A percentile compares a stretch with the other conserved stretches of the same genome.
Conservation (phyloP, 1,284 basidiomycete genomes). For the Malassezia brasiliensis region DNA sequence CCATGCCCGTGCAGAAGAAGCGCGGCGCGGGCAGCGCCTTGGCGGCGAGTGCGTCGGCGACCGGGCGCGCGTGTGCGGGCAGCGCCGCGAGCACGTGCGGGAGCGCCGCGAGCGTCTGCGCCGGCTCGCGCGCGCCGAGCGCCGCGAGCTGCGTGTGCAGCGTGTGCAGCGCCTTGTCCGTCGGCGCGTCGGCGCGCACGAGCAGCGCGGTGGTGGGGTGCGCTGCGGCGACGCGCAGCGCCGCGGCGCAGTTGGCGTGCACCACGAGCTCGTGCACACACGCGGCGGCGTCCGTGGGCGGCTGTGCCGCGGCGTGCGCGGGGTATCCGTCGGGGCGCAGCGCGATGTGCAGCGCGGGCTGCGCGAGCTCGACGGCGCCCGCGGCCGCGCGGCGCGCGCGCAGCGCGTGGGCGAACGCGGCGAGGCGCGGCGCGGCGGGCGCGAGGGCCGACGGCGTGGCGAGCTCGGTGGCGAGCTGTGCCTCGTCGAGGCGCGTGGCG, state of each 20-base stretch:
- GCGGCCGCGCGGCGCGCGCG: slow-evolving; percentile 65
- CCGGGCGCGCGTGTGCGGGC: slow-evolving; percentile 56
- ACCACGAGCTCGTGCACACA: slow-evolving; percentile 97
- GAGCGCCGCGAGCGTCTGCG: slow-evolving; percentile 65
- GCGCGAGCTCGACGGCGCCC: slow-evolving; percentile 68
- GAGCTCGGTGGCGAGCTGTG: neutral
- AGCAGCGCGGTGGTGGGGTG: slow-evolving; percentile 90
- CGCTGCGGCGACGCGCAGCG: slow-evolving; percentile 82
- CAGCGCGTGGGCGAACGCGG: slow-evolving; percentile 58
- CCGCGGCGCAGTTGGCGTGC: slow-evolving; percentile 76
- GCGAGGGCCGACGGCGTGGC: neutral
- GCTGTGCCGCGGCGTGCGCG: slow-evolving; percentile 22
- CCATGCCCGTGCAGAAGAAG: slow-evolving; percentile 97
- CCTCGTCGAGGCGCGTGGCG: too few relatives aligned
- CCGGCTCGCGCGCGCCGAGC: too few relatives aligned
- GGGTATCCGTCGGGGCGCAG: slow-evolving; percentile 77
- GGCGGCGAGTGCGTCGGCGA: slow-evolving; percentile 68
- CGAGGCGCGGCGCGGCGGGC: neutral
- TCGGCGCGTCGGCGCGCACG: slow-evolving; percentile 81
- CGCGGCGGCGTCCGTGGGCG: slow-evolving; percentile 62
- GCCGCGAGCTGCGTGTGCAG: slow-evolving; percentile 52
- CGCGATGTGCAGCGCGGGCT: slow-evolving; percentile 64
- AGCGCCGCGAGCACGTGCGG: slow-evolving; percentile 73
- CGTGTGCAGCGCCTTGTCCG: slow-evolving; percentile 57
- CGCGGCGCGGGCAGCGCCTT: slow-evolving; percentile 86